phyloP scores from a whole-genome alignment of 2,329 filamentous ascomycete species.

The Aureobasidium namibiae region DNA sequence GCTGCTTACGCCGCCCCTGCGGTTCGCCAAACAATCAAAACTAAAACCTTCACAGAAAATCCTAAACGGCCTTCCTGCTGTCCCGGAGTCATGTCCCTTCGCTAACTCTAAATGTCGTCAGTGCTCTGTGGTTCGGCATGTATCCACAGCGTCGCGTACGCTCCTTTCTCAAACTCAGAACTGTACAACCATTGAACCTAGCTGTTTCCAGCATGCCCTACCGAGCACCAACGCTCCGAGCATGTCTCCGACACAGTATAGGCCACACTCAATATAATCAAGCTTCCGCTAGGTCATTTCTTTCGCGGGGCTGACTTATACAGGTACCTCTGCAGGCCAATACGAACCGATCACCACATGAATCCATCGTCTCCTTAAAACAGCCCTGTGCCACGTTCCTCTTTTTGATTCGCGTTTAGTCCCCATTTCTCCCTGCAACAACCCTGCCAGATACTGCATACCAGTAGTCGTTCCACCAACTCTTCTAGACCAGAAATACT shows the following conservation, averaged over 20 bases:
- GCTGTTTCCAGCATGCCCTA: slow-evolving; percentile 1
- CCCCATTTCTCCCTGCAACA: background rate
- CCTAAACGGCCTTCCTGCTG: background rate
- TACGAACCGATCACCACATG: background rate
- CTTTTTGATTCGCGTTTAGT: background rate
- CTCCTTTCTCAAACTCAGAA: slow-evolving; percentile 9
- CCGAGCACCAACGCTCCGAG: slow-evolving; percentile 9
- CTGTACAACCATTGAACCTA: background rate
- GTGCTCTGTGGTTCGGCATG: slow-evolving; percentile 7
- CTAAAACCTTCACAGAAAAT: background rate
- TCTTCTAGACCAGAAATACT: background rate
- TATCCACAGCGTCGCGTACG: background rate
- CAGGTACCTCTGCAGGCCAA: background rate
- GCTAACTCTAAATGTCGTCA: slow-evolving; percentile 11
- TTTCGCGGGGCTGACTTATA: slow-evolving; percentile 11
- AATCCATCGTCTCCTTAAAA: background rate
- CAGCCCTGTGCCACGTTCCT: background rate
- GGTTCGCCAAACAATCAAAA: slow-evolving; percentile 8
- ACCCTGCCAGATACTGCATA: background rate
- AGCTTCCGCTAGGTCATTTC: slow-evolving; percentile 2
- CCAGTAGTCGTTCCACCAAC: background rate
- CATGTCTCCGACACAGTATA: slow-evolving; percentile 3
- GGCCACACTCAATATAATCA: slow-evolving; percentile 1
- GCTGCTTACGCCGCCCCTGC: slow-evolving; percentile 1
- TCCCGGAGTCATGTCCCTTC: slow-evolving; percentile 6